Base-by-base conservation (phyloP, 2,329 filamentous ascomycete species). In the Keithomyces neogunnii region DNA sequence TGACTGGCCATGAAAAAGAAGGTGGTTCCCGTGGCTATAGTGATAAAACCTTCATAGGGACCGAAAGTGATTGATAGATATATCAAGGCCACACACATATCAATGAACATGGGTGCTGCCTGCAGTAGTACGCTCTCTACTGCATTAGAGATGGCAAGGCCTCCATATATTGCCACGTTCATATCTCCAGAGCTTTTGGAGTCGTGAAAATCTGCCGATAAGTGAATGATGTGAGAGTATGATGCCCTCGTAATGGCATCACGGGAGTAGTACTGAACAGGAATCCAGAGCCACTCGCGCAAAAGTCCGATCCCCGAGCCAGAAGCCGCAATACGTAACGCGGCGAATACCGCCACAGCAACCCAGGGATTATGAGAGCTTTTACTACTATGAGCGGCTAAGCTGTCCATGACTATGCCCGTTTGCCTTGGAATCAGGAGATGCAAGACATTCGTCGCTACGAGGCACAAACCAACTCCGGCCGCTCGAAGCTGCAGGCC, bases 351-450 rank as follows among this genome's bases (percentile, higher is more conserved):
- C 26, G 74, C 54, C 2, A 81, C 75, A 29, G 79, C 73, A 3
- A 71, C 55, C 78, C 78, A 81, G 1, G 75, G 72, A 49, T 71
- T 75, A 51, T 66, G 72, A 43, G 72, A 67, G 36, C 61, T 65
- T 7, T 74, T 71, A 32, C 75, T 75, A 13, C 30, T 10, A 4
- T 31, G 38, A 11, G 40, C 26, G 6, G 49, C 26, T 28, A 95
- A 70, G 54, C 80, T 80, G 60, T 93, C 82, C 56, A 88, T 84
- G 56, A 95, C 83, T 52, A 88, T 81, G 56, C 89, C 89, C 33
- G 92, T 80, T 62, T 93, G 88, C 26, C 86, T 79, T n/a, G 89
- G 89, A 33, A 89, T 81, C 42, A 95, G 70, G 11, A 95, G 73
- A 59, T 90, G 88, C 47, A 95, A 72, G 4, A 80, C 80, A 56